Base-by-base conservation (phyloP, 2,329 filamentous ascomycete species). In the Alternaria gansuensis region DNA sequence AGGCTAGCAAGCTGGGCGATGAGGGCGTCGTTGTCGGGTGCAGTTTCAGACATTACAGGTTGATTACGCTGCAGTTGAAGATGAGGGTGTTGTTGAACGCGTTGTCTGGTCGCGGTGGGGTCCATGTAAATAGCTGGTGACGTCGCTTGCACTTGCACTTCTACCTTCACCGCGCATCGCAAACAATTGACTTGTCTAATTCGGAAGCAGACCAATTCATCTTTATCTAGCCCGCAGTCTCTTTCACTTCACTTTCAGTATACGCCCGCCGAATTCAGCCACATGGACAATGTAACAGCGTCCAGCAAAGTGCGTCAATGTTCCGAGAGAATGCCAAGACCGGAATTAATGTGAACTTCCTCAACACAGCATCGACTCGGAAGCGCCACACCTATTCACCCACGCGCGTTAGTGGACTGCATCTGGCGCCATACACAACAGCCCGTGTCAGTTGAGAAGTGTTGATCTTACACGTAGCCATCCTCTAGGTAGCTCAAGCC, bases 1-100 rank as follows among this genome's bases (percentile, higher is more conserved):
- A 78, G 64, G 54, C 65, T 68, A 59, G 70, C 67, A 50, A 78
- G 72, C 68, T 76, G 66, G 33, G 75, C 74, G 55, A 77, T 74
- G 57, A 73, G 71, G 26, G 64, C 71, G 70, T 78, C 75, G 54
- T 66, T 71, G 54, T 72, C 65, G 45, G 70, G 66, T 28, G 70
- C 55, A 31, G 63, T 65, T 54, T 74, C 71, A 67, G 75, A 72
- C 76, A 78, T 78, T 53, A 49, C 64, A 64, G 44, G 10, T 29
- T 21, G 23, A 31, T 43, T 34, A 10, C 39, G 51, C 34, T 36
- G 13, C 17, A 10, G 44, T 51, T 51, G 40, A 28, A 37, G 48
- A 41, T 45, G 34, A 45, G 31, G 34, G 36, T 54, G 45, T 39
- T 54, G 54, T 43, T 51, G 44, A 28, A 51, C 36, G 57, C 48